A percentile compares a stretch with the other conserved stretches of the same genome.
Evolutionary conservation across 1,284 basidiomycete genomes (phyloP).

Genomic region (Uromyces viciae-fabae): DNA sequence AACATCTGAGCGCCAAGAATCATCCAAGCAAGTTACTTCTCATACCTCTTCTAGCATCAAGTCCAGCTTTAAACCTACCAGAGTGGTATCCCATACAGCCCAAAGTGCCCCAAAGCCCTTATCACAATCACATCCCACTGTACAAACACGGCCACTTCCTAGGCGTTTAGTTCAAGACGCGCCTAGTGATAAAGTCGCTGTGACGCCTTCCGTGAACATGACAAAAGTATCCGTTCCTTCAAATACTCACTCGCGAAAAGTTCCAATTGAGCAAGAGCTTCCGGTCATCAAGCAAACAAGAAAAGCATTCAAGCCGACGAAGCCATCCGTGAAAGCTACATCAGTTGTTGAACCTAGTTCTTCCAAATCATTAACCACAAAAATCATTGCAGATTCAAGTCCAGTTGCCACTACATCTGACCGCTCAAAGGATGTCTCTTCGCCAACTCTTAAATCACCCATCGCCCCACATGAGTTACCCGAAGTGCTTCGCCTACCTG

Average conservation of each 20-base stretch:
- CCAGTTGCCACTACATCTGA: not conserved
- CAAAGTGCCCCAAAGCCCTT: conserved; percentile 5
- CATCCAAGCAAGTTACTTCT: not conserved
- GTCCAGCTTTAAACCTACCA: conserved; percentile 16
- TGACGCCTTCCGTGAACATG: not conserved
- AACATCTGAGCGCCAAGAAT: not conserved
- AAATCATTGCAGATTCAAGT: conserved; percentile 2
- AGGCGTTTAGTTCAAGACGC: conserved; percentile 1
- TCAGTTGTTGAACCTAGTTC: not conserved
- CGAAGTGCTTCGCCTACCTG: conserved; percentile 16
- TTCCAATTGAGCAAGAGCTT: not conserved
- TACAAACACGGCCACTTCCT: conserved; percentile 17
- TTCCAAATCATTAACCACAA: conserved; percentile 4
- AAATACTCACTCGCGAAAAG: conserved; percentile 8
- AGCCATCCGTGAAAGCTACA: not conserved
- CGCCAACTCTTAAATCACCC: not conserved
- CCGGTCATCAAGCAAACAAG: conserved; percentile 5
- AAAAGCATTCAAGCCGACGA: conserved; percentile 24
- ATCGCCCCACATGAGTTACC: not conserved
- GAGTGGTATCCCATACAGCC: not conserved
- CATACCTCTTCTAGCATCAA: not conserved
- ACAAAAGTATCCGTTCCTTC: conserved; percentile 26
- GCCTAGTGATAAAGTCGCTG: not conserved
- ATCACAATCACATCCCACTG: not conserved
- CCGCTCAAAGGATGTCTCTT: not conserved